Evolutionary conservation across 1,139 yeast species (phyloP), one percentile per base, ranked within the genome.

Genomic region (Lodderomyces beijingensis): DNA sequence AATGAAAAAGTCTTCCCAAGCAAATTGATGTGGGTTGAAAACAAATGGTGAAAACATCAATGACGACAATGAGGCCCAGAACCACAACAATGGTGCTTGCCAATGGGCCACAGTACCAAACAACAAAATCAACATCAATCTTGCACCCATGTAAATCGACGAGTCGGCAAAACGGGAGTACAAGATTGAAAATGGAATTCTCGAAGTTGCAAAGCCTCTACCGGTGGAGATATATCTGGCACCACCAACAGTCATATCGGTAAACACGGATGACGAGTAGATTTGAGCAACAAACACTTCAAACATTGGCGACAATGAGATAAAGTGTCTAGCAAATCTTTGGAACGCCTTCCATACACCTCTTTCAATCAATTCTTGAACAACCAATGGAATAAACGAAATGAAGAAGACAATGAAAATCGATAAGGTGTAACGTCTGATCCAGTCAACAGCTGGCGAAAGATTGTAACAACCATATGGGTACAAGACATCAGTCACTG

Each of bases 191-290:
- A 93, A 91, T 46, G 97, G 97, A 55, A 89, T 89, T 73, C 98
- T 87, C 12, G 97, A 91, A 45, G 97, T 91, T 27, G 98, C 98
- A 57, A 91, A 88, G 63, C 97, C 97, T 79, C 98, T 87, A 65
- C 98, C 98, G 37, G 98, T 91, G 38, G 97, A 88, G 58, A 91
- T 91, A 71, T 91, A 91, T 65, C 97, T 85, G 45, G 98, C 99
- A 72, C 99, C 99, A 70, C 99, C 99, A 57, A 89, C 91, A 41
- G 96, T 77, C 68, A 91, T 73, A 70, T 91, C 97, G 51, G 89
- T 85, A 52, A 83, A 69, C 56, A 91, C 70, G 18, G 98, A 85
- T 44, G 93, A 78, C 36, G 98, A 88, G 59, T 91, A 91, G 49
- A 93, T 89, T 71, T 93, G 99, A 58, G 96, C 95, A 51, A 88